Evolutionary conservation across 805 yeast genomes (phyloP), one percentile per base, ranked within the genome.

Genomic region (Starmerella sirachaensis): DNA sequence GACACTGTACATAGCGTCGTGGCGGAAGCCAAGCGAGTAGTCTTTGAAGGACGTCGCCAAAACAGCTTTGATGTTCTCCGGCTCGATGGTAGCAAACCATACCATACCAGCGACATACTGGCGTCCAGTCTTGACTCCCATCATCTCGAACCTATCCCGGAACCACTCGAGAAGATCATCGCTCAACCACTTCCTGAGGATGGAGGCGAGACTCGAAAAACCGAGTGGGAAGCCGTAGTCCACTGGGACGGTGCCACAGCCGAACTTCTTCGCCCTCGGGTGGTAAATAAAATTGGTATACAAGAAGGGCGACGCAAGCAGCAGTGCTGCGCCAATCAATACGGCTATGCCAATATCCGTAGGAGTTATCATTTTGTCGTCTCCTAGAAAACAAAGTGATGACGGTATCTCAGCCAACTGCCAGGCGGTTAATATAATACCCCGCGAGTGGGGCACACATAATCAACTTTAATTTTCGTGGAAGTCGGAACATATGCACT

Each of bases 1-100:
- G 19, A 54, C 32, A 2, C 49, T 43, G 26, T 29, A 37, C 35
- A 50, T 43, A 3, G 42, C 41, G 8, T 42, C 44, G 40, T 47
- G 43, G 23, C 59, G 50, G 35, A 41, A 32, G 13, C 59, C 59
- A 1, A 55, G 48, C 11, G 46, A 40, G 43, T 42, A 55, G 38
- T 55, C 57, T 29, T 48, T 47, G 46, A 51, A 54, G 10, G 40
- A 31, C 7, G 55, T 46, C 6, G 58, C 56, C 16, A 55, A 43
- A 2, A 54, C 29, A 1, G 56, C 33, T 43, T 51, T 46, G 30
- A 55, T 41, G 33, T 52, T 45, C 32, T 52, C 55, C 4, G 58
- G 56, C 20, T 55, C 55, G 8, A 35, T 34, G 18, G 59, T 55
- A 8, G 45, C 35, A 16, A 47, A 14, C 46, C 47, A 44, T 27